Evolutionary conservation across 1,139 yeast genomes (phyloP).

Genomic region (Blastobotrys ciferrii): DNA sequence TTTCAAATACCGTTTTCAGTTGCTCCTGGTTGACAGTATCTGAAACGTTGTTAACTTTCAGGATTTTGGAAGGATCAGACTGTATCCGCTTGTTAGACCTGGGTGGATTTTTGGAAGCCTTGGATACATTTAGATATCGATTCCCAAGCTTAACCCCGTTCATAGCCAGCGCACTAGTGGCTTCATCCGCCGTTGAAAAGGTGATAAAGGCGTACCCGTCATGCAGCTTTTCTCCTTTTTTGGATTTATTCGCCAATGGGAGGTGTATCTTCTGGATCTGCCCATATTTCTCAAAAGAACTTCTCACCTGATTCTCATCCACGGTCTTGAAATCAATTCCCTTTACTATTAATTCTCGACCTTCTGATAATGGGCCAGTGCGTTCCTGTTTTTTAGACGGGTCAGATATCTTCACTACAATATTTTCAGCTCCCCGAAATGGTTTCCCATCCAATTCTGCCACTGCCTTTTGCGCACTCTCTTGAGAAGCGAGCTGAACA

Average conservation of each 20-base stretch:
- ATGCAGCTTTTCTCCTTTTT: conserved; percentile 28
- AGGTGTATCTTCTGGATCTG: conserved; percentile 42
- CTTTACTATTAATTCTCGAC: conserved; percentile 50
- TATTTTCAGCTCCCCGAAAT: conserved; percentile 28
- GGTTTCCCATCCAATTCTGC: conserved; percentile 42
- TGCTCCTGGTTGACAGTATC: conserved; percentile 31
- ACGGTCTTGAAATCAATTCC: conserved; percentile 47
- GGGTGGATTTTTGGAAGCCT: conserved; percentile 15
- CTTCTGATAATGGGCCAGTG: conserved; percentile 48
- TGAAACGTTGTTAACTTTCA: conserved; percentile 29
- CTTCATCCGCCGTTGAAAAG: conserved; percentile 28
- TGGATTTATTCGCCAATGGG: conserved; percentile 25
- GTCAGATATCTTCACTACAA: conserved; percentile 59
- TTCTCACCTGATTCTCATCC: conserved; percentile 27
- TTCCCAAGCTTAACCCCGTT: conserved; percentile 25
- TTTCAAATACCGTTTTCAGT: conserved; percentile 37
- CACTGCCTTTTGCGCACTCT: conserved; percentile 52
- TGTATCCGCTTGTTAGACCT: neutral
- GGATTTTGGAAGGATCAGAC: conserved; percentile 19
- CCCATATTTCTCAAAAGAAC: conserved; percentile 45
- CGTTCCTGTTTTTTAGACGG: conserved; percentile 44
- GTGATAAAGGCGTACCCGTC: conserved; percentile 39
- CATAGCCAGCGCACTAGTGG: conserved; percentile 20
- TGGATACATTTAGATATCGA: conserved; percentile 25
- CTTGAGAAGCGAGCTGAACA: conserved; percentile 52